Evolutionary conservation across 345 rosid species (phyloP).

Genomic region (Eucalyptus pauciflora): DNA sequence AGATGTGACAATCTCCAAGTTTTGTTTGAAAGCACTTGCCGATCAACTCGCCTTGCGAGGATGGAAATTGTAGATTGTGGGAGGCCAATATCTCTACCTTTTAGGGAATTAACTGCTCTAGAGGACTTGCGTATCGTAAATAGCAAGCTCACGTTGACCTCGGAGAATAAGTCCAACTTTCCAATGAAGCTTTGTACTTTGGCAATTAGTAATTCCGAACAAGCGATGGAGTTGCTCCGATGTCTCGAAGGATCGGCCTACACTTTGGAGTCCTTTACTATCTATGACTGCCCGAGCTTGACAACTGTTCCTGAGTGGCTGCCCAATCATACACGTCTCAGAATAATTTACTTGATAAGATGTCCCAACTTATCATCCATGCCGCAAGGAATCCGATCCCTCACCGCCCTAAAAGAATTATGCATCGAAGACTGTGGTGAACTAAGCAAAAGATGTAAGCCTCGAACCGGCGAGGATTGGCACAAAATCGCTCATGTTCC

Average conservation of each 20-base stretch:
- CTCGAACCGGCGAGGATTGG: too few species aligned
- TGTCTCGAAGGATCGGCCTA: neutral
- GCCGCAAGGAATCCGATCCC: too few species aligned
- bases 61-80: rapidly evolving
- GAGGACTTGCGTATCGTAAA: rapidly evolving
- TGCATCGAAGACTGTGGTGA: too few species aligned
- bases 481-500: too few species aligned
- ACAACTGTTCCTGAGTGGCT: neutral
- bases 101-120: neutral
- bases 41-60: rapidly evolving
- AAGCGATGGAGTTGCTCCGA: neutral
- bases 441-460: too few species aligned
- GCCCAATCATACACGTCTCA: too few species aligned
- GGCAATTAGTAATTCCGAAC: rapidly evolving
- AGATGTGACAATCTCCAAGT: neutral
- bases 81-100: neutral
- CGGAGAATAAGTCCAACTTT: neutral
- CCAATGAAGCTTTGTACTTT: neutral
- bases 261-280: neutral
- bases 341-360: too few species aligned
- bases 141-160: neutral
- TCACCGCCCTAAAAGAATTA: too few species aligned
- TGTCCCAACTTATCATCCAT: too few species aligned
- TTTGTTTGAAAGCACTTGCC: neutral
- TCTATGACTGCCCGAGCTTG: neutral